Evolutionary conservation across 2,329 filamentous ascomycete species (phyloP), one percentile per base, ranked within the genome.

Genomic region (Clathrospora elynae): DNA sequence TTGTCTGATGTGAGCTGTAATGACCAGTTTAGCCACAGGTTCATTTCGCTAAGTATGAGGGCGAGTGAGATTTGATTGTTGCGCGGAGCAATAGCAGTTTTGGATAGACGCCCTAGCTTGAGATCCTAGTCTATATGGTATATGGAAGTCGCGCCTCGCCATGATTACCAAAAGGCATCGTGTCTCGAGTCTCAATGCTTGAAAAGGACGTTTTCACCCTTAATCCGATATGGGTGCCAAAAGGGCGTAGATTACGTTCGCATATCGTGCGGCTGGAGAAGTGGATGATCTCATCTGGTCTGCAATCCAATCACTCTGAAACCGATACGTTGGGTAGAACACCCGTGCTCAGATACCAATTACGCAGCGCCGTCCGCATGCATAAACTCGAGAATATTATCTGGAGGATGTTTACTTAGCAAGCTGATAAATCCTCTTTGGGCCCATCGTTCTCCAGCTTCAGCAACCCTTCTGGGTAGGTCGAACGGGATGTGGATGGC

Each of bases 21-120:
- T 43, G 34, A 37, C 34, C 41, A 35, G 26, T 50, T 42, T 44
- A 42, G 23, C 35, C 41, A 43, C 31, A 25, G 16, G 24, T 28
- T 52, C 46, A 46, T 57, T 49, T 50, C 43, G 37, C 43, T 49
- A 46, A 49, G 33, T 34, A 28, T 31, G 26, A 29, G 30, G 45
- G 28, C 46, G 33, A 44, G 28, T 46, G 39, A 39, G 30, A 35
- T 48, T 39, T 50, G 43, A 48, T 46, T 39, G 31, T 50, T 18
- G 20, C 33, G n/a, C 35, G 30, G 36, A 42, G 19, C 24, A 13
- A 18, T 33, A 22, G 42, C 31, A 40, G 29, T 42, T n/a, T 42
- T 37, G 25, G 30, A 9, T 16, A 26, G 23, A 45, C 29, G 31
- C 35, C 19, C 39, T 44, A 17, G 12, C 34, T 30, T 24, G 22